Percentiles rank a stretch among this genome's conserved stretches.
These are phyloP conservation scores for Lanmaoa pseudosensibilis DNA, from an alignment of 768 basidiomycete species.

Conservation along the genomic window DNA sequence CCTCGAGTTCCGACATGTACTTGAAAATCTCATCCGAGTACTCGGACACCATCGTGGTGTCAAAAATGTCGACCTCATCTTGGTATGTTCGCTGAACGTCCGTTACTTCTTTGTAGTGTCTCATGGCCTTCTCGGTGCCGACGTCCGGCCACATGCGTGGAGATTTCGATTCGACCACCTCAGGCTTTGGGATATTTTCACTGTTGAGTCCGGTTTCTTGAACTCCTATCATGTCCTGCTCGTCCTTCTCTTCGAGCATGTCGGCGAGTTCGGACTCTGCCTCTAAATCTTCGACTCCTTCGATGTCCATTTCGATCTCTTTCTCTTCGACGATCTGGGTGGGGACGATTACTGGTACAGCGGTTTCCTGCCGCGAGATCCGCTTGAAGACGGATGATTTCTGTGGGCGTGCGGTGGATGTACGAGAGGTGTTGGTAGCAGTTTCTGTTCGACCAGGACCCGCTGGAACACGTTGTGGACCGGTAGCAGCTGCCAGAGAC, in stretches of 20 bases:
- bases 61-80: slow-evolving; percentile 69
- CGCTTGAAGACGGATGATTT: slow-evolving; percentile 40
- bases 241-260: slow-evolving; percentile 53
- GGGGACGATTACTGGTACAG: slow-evolving; percentile 43
- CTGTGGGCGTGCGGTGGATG: slow-evolving; percentile 22
- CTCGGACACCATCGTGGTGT: slow-evolving; percentile 95
- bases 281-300: slow-evolving; percentile 36
- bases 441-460: slow-evolving; percentile 55
- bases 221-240: slow-evolving; percentile 62
- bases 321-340: slow-evolving; percentile 44
- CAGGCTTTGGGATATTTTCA: slow-evolving; percentile 43
- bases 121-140: slow-evolving; percentile 56
- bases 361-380: slow-evolving; percentile 43
- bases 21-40: slow-evolving; percentile 98
- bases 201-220: slow-evolving; percentile 42
- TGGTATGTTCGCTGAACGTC: slow-evolving; percentile 62
- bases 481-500: slow-evolving; percentile 61
- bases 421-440: slow-evolving; percentile 42
- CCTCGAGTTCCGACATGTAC: slow-evolving; percentile 95
- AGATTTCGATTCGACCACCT: slow-evolving; percentile 39
- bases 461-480: slow-evolving; percentile 67
- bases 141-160: slow-evolving; percentile 74
- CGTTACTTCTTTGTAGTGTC: slow-evolving; percentile 62
- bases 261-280: slow-evolving; percentile 41
- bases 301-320: slow-evolving; percentile 65